phyloP scores from a whole-genome alignment of 305 asterid genomes.

The Plantago lanceolata region DNA sequence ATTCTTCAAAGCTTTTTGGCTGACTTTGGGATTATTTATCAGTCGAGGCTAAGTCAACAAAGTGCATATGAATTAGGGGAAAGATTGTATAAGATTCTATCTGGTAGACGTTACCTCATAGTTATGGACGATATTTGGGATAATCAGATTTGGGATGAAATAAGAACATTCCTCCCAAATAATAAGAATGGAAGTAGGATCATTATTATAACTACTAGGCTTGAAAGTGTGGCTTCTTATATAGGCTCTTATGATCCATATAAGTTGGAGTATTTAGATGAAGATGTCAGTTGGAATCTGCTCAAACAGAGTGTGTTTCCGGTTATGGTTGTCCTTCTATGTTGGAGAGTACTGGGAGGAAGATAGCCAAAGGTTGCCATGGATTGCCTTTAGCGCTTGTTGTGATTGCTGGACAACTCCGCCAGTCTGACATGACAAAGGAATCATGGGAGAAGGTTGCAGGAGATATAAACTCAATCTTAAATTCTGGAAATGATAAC shows the following conservation, averaged over 20 bases:
- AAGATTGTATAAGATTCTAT: not conserved
- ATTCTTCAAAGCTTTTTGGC: too few relatives aligned
- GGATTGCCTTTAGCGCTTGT: not conserved
- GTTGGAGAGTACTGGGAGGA: conserved; percentile 1
- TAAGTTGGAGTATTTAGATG: not conserved
- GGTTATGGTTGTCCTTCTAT: not conserved
- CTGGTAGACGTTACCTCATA: not conserved
- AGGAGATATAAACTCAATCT: too few relatives aligned
- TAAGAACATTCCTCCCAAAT: not conserved
- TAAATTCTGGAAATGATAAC: too few relatives aligned
- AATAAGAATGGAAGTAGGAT: not conserved
- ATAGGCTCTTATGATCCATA: not conserved
- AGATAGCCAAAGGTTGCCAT: too few relatives aligned
- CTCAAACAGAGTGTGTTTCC: conserved; percentile 5
- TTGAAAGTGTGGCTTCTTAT: not conserved
- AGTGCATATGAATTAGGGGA: too few relatives aligned
- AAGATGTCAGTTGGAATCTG: not conserved
- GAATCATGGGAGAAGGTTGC: not conserved
- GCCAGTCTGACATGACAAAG: not conserved
- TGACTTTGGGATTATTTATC: too few relatives aligned
- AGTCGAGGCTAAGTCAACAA: too few relatives aligned
- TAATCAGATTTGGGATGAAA: not conserved
- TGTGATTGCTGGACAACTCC: not conserved
- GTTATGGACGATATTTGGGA: conserved; percentile 2
- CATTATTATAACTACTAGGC: not conserved